Base-by-base conservation (phyloP, 352 stramenopile genomes). In the Globisporangium perplexum region DNA sequence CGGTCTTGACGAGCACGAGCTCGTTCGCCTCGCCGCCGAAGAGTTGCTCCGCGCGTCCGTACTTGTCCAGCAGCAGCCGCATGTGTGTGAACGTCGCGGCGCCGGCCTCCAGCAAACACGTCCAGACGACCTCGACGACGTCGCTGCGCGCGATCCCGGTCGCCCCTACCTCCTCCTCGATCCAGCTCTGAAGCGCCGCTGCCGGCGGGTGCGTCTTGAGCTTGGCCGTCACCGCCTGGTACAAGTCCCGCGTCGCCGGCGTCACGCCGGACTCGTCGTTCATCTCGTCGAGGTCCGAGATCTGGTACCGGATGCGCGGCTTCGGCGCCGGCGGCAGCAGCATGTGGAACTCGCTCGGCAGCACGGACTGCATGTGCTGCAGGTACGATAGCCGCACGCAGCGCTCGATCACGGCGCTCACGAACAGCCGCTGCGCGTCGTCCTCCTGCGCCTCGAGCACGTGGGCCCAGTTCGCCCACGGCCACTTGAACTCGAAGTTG, bases 401-500 rank as follows among this genome's bases (percentile, higher is more conserved):
- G 18, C 81, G 80, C 48, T 95, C 84, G 24, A 93, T 86, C 17
- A 95, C 84, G 18, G 79, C 72, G 46, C 81, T 90, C 14, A 95
- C 80, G 57, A 93, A 95, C 2, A 95, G 65, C 5, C 84, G 82
- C 64, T 95, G 84, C 20, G 78, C 64, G 47, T 93, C 82, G 50
- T 95, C 84, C 28, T 91, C 82, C 18, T 72, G 68, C 1, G 82
- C 83, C 51, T 91, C 82, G 23, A 93, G 59, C 17, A 95, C 79
- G 46, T 92, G 77, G 1, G 74, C 63, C 84, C 84, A 95, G 24
- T 77, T 77, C 0, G 72, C 62, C 82, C 82, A 95, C 6, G 73
- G 69, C 84, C 84, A 95, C 59, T 95, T 95, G 59, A 77, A 95
- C 55, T 95, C 84, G 45, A 92, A 95, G 44, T 95, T 95, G 3